Conservation (phyloP, 176 grass and related monocot species). For the Oryza australiensis region DNA sequence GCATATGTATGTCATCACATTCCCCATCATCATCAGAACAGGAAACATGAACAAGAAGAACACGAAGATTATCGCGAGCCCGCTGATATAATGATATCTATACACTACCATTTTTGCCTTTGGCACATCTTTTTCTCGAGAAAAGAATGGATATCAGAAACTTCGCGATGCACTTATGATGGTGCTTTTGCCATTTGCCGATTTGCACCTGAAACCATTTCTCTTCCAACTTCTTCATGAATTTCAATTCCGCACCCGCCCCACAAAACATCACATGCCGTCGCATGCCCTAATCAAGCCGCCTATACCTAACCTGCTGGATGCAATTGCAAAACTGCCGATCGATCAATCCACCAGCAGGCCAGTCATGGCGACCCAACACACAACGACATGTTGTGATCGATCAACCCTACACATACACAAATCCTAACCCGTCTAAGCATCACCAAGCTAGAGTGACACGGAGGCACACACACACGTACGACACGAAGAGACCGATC, state of each 20-base stretch:
- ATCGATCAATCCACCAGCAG: constrained; percentile 5
- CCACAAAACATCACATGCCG: constrained; percentile 10
- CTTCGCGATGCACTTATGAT: constrained; percentile 4
- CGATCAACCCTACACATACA: constrained; percentile 22
- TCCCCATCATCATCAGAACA: not conserved
- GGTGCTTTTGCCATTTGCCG: constrained; percentile 18
- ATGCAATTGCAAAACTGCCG: not conserved
- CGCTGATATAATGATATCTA: not conserved
- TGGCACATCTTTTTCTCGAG: not conserved
- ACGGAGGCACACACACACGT: not conserved
- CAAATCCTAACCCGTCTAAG: constrained; percentile 8
- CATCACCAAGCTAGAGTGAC: not conserved
- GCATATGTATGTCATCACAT: not conserved
- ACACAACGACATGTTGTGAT: constrained; percentile 52
- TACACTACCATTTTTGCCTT: not conserved
- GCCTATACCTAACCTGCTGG: constrained; percentile 10
- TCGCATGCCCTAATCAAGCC: constrained; percentile 21
- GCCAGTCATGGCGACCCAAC: not conserved
- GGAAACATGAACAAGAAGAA: not conserved
- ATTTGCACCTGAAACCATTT: constrained; percentile 1
- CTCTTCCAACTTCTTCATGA: constrained; percentile 20
- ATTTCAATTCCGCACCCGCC: constrained; percentile 20
- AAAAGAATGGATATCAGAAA: constrained; percentile 30
- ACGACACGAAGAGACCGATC: not conserved
- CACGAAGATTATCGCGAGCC: not conserved